Base-by-base conservation (phyloP, 129 eudicot species). In the Pseudognaphalium luteoalbum region DNA sequence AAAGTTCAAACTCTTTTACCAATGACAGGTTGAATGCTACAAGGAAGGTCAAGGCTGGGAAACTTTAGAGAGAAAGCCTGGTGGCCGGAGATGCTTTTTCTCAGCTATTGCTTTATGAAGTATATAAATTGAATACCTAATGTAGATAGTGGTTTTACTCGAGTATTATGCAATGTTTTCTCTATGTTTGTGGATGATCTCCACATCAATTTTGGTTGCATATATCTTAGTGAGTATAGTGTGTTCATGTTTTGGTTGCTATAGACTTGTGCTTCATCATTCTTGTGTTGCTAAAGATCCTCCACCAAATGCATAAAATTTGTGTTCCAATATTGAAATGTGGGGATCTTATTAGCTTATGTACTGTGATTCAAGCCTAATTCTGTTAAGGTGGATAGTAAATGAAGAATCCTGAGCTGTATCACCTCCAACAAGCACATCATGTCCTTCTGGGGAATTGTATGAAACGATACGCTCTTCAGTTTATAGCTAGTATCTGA, bases 31-130 rank as follows among this genome's bases (percentile, higher is more conserved):
- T 80, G 98, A 89, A 75, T 76, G 89, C 63, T 89, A 92, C 84
- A 77, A 87, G 77, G 96, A 86, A 44, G 92, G 88, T 35, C 66
- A 68, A 72, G 93, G 91, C 16, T 92, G 98, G 98, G 76, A 84
- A 67, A 56, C 16, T 50, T 68, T 84, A 29, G 83, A 81, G 67
- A 81, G 80, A 66, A 79, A 42, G 63, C 86, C 76, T 32, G 21
- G 84, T 15, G 91, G 98, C 11, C 35, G 66, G 70, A 83, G 90
- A 80, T 86, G 96, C 80, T 89, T 81, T 39, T 78, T 84, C 76
- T 89, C 96, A 1, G 91, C 96, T 17, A 71, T 86, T 73, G 91
- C 87, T 44, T 47, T 82, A n/a, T 71, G 69, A 70, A 28, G 61
- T 51, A 71, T 14, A 30, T 29, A 68, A 69, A 56, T 25, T 21